Evolutionary conservation across 352 stramenopile genomes (phyloP).

Genomic region (Globisporangium iwayamae): DNA sequence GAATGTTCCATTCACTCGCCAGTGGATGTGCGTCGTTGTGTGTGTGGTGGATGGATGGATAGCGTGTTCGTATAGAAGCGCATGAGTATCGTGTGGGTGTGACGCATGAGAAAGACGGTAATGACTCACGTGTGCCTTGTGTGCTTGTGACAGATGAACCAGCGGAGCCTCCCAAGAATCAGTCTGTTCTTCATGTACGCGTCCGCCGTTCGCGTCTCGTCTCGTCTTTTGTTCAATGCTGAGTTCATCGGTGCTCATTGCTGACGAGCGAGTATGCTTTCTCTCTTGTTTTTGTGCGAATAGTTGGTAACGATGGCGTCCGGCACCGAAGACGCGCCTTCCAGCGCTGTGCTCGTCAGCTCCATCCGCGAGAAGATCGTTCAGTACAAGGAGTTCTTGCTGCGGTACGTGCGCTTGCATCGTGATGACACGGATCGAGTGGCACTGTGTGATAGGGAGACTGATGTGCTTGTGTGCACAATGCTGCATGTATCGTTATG

Average conservation of each 20-base stretch:
- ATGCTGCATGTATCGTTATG: not conserved
- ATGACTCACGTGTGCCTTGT: constrained; percentile 5
- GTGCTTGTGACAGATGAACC: constrained; percentile 21
- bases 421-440: not conserved
- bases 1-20: not conserved
- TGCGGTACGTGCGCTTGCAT: constrained; percentile 39
- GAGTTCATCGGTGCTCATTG: not conserved
- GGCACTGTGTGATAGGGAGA: not conserved
- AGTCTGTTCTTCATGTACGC: constrained; percentile 20
- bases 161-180: constrained; percentile 18
- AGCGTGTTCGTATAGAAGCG: not conserved
- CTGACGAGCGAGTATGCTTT: constrained; percentile 12
- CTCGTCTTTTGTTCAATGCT: not conserved
- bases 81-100: not conserved
- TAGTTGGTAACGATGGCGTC: constrained; percentile 57
- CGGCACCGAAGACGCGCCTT: constrained; percentile 30
- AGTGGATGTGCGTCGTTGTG: constrained; percentile 4
- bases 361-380: constrained; percentile 62
- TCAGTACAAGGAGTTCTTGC: constrained; percentile 67
- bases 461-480: not conserved
- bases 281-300: constrained; percentile 16
- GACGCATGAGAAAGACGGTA: constrained; percentile 1
- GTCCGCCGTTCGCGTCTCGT: constrained; percentile 3
- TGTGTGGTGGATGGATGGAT: not conserved
- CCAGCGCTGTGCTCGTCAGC: constrained; percentile 38